Conservation (phyloP, 768 basidiomycete genomes). For the Lactifluus echinatus region DNA sequence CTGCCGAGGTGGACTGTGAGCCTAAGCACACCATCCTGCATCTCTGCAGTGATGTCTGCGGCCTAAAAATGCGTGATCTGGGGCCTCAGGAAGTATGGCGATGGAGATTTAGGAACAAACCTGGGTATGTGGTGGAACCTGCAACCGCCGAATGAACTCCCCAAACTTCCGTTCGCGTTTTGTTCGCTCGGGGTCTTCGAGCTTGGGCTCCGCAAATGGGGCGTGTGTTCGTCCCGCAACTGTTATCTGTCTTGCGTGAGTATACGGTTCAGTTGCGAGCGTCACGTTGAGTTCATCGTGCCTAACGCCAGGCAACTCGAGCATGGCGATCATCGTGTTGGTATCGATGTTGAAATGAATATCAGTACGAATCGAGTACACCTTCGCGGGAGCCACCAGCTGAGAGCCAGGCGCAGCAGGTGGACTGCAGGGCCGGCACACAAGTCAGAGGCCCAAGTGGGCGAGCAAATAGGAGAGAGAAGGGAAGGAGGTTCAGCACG, state of each 20-base stretch:
- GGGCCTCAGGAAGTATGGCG: constrained; percentile 20
- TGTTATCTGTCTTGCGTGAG: constrained; percentile 51
- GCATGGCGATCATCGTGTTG: constrained; percentile 45
- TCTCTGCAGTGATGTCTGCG: constrained; percentile 43
- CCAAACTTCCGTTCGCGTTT: constrained; percentile 52
- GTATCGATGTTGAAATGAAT: constrained; percentile 46
- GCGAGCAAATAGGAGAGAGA: background rate
- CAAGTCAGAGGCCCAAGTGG: background rate
- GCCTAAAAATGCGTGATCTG: constrained; percentile 29
- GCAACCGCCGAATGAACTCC: constrained; percentile 39
- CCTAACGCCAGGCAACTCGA: constrained; percentile 64
- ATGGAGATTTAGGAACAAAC: constrained; percentile 31
- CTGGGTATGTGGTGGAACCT: constrained; percentile 48
- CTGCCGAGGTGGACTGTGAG: constrained; percentile 46
- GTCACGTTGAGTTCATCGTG: constrained; percentile 48
- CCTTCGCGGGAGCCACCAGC: background rate
- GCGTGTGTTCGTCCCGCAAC: constrained; percentile 41
- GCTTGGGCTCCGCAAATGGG: constrained; percentile 29
- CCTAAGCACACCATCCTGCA: constrained; percentile 54
- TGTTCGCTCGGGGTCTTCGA: constrained; percentile 22
- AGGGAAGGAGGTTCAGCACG: background rate
- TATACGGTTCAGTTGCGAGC: constrained; percentile 53
- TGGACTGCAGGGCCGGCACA: constrained; percentile 12
- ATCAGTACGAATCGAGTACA: constrained; percentile 49
- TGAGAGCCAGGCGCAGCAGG: constrained; percentile 8